phyloP scores from a whole-genome alignment of 192 early-diverging fungal genomes.

The Backusella liffmaniae region DNA sequence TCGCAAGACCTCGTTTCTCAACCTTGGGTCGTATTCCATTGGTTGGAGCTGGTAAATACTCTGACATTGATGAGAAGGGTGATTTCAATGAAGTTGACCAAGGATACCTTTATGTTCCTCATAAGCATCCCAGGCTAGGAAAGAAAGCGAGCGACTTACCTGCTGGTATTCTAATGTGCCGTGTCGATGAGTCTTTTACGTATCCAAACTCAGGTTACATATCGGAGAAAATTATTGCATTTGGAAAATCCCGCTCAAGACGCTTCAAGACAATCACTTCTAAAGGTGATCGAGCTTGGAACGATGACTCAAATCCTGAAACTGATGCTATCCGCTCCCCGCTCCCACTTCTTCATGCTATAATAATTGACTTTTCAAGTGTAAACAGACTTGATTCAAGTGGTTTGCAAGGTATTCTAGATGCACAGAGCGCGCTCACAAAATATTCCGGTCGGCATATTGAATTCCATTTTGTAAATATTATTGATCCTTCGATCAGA shows the following conservation, averaged over 20 bases:
- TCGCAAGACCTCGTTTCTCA: slow-evolving; percentile 67
- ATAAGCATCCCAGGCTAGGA: slow-evolving; percentile 24
- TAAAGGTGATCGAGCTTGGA: slow-evolving; percentile 34
- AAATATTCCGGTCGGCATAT: slow-evolving; percentile 31
- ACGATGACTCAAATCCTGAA: slow-evolving; percentile 28
- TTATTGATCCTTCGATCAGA: slow-evolving; percentile 24
- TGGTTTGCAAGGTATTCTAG: slow-evolving; percentile 35
- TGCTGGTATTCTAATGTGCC: slow-evolving; percentile 70
- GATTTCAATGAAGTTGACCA: neutral
- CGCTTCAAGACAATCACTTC: slow-evolving; percentile 7
- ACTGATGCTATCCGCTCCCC: slow-evolving; percentile 28
- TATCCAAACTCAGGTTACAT: slow-evolving; percentile 74
- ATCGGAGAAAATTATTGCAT: slow-evolving; percentile 49
- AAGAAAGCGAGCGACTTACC: slow-evolving; percentile 32
- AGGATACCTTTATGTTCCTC: slow-evolving; percentile 27
- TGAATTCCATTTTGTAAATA: slow-evolving; percentile 37
- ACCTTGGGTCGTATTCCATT: slow-evolving; percentile 44
- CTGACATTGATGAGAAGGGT: neutral
- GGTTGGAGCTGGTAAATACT: neutral
- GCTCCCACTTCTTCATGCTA: slow-evolving; percentile 30
- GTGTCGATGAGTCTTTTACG: slow-evolving; percentile 65
- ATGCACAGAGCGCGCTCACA: slow-evolving; percentile 29
- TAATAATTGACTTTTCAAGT: slow-evolving; percentile 33
- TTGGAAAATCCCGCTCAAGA: slow-evolving; percentile 20
- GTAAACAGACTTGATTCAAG: slow-evolving; percentile 37